These are phyloP conservation scores for Phytophthora cryptogea DNA, from an alignment of 352 stramenopile species.

Conservation along the genomic window DNA sequence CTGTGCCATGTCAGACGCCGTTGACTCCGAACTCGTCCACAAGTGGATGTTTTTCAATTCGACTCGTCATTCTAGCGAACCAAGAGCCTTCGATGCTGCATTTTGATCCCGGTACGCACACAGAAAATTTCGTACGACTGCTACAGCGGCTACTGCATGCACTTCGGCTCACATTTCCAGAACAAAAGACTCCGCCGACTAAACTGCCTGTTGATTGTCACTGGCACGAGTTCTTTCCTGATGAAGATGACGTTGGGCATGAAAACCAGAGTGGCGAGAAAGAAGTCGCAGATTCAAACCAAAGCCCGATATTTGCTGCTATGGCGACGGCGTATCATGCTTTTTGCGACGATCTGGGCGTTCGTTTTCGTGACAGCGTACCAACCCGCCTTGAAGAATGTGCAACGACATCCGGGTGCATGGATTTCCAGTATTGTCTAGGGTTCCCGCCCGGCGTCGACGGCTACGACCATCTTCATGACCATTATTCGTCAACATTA, in stretches of 20 bases:
- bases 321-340: slow-evolving; percentile 57
- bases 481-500: slow-evolving; percentile 14
- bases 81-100: slow-evolving; percentile 37
- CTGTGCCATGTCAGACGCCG: slow-evolving; percentile 3
- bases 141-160: slow-evolving; percentile 56
- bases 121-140: slow-evolving; percentile 54
- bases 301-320: slow-evolving; percentile 30
- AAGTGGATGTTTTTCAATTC: slow-evolving; percentile 33
- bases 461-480: slow-evolving; percentile 32
- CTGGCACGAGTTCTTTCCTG: slow-evolving; percentile 60
- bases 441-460: slow-evolving; percentile 35
- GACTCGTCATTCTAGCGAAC: slow-evolving; percentile 29
- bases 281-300: slow-evolving; percentile 1
- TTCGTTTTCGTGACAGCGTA: slow-evolving; percentile 55
- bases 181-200: slow-evolving; percentile 39
- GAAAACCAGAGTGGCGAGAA: slow-evolving; percentile 21
- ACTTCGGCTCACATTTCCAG: slow-evolving; percentile 51
- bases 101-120: slow-evolving; percentile 61
- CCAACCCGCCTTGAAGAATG: slow-evolving; percentile 55
- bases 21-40: not conserved
- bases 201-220: slow-evolving; percentile 42
- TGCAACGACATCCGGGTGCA: slow-evolving; percentile 34
- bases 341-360: slow-evolving; percentile 64
- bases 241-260: not conserved
- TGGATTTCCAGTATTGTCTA: slow-evolving; percentile 76